phyloP scores from a whole-genome alignment of 1,284 basidiomycete species.

The Retiboletus flavoniger region DNA sequence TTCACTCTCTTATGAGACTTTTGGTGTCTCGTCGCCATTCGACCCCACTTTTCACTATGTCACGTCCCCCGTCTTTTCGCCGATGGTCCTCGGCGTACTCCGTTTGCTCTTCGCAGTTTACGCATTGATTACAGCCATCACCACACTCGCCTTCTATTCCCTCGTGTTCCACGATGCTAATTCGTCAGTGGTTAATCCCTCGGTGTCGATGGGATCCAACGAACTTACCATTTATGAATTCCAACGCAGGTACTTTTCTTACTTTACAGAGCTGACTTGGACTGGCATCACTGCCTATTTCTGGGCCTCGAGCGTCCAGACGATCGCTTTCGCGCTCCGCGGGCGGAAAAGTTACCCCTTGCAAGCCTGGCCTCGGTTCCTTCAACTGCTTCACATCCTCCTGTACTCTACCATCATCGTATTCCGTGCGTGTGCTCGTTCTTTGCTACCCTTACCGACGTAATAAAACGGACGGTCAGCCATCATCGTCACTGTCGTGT shows the following conservation, averaged over 20 bases:
- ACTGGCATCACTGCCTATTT: slow-evolving; percentile 63
- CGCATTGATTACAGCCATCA: slow-evolving; percentile 46
- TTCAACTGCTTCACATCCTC: slow-evolving; percentile 60
- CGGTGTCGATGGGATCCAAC: not conserved
- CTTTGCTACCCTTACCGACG: not conserved
- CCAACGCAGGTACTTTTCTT: slow-evolving; percentile 53
- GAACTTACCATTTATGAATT: not conserved
- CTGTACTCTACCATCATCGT: slow-evolving; percentile 54
- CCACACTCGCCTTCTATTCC: slow-evolving; percentile 43
- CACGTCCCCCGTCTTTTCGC: slow-evolving; percentile 57
- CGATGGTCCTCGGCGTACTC: slow-evolving; percentile 45
- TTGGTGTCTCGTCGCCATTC: slow-evolving; percentile 42
- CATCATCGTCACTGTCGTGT: slow-evolving; percentile 65
- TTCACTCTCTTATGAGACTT: slow-evolving; percentile 20
- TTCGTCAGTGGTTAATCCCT: slow-evolving; percentile 27
- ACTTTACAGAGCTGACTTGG: slow-evolving; percentile 63
- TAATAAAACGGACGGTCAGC: slow-evolving; percentile 34
- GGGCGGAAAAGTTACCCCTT: slow-evolving; percentile 47
- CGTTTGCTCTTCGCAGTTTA: slow-evolving; percentile 55
- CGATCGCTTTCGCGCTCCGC: slow-evolving; percentile 43
- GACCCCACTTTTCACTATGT: slow-evolving; percentile 54
- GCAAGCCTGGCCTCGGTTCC: slow-evolving; percentile 53
- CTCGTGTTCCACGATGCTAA: slow-evolving; percentile 30
- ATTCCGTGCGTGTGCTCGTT: slow-evolving; percentile 49
- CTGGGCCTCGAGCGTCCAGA: slow-evolving; percentile 58